Evolutionary conservation across 129 eudicot species (phyloP).

Genomic region (Helianthus tuberosus): DNA sequence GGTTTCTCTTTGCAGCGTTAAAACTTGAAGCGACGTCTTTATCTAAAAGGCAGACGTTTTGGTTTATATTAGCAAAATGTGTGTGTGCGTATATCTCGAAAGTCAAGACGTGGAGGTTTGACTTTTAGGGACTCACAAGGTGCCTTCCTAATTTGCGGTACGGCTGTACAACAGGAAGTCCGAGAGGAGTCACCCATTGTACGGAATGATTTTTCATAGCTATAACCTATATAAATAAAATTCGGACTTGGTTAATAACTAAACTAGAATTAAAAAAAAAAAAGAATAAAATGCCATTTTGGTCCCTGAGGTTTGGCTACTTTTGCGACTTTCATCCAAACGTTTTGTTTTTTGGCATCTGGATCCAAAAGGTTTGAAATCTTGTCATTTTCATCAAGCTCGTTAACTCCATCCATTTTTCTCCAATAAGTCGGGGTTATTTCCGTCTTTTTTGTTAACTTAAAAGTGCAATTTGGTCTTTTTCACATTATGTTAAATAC

Average conservation of each 20-base stretch:
- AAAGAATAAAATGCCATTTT: not conserved
- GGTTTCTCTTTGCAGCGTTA: constrained; percentile 85
- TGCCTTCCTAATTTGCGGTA: constrained; percentile 85
- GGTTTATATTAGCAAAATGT: not conserved
- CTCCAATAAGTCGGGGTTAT: too few relatives aligned
- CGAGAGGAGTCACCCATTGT: constrained; percentile 93
- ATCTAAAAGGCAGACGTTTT: constrained; percentile 39
- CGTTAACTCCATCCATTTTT: too few relatives aligned
- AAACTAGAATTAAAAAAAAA: not conserved
- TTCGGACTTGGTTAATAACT: constrained; percentile 1
- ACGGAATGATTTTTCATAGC: constrained; percentile 83
- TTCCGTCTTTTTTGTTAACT: too few relatives aligned
- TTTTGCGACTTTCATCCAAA: too few relatives aligned
- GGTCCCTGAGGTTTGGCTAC: too few relatives aligned
- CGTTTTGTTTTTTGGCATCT: too few relatives aligned
- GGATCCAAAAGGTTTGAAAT: too few relatives aligned
- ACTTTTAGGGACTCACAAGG: constrained; percentile 48
- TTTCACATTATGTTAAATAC: too few relatives aligned
- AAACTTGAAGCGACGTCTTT: constrained; percentile 95
- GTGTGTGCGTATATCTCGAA: not conserved
- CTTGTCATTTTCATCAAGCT: too few relatives aligned
- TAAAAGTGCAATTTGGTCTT: too few relatives aligned
- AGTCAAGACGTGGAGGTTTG: constrained; percentile 3
- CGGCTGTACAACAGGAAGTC: constrained; percentile 98
- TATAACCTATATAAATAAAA: constrained; percentile 50